Percentiles rank a stretch among this genome's conserved stretches.
These are phyloP conservation scores for Phanerochaete sordida DNA, from an alignment of 768 basidiomycete genomes.

Conservation along the genomic window DNA sequence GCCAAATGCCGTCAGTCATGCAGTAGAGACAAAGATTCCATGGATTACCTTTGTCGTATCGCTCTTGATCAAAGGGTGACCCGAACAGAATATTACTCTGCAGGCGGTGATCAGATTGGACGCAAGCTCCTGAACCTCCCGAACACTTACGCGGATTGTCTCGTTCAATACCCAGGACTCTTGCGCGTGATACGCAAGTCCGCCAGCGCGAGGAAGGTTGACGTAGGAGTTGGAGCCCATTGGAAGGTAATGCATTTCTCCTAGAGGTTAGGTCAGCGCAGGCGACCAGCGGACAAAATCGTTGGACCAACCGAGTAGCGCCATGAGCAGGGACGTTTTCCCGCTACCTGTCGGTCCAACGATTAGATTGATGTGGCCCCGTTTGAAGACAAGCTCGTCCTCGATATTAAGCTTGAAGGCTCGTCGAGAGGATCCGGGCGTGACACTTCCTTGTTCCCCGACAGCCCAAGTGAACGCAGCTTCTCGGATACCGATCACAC, in stretches of 20 bases:
- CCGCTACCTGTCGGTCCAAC: slow-evolving; percentile 24
- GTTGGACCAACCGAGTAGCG: slow-evolving; percentile 29
- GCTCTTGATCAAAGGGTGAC: slow-evolving; percentile 36
- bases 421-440: slow-evolving; percentile 35
- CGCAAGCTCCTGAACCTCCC: too few relatives aligned
- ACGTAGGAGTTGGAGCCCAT: slow-evolving; percentile 55
- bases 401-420: slow-evolving; percentile 19
- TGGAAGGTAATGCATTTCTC: slow-evolving; percentile 62
- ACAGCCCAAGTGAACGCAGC: slow-evolving; percentile 55
- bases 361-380: slow-evolving; percentile 22
- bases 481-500: slow-evolving; percentile 47
- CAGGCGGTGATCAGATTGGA: too few relatives aligned
- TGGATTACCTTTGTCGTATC: slow-evolving; percentile 42
- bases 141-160: too few relatives aligned
- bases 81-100: slow-evolving; percentile 52
- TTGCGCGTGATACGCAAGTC: slow-evolving; percentile 78
- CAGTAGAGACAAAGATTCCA: too few relatives aligned
- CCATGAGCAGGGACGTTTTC: slow-evolving; percentile 22
- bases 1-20: too few relatives aligned
- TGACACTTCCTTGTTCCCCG: slow-evolving; percentile 25
- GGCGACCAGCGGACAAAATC: too few relatives aligned
- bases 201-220: slow-evolving; percentile 62
- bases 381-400: slow-evolving; percentile 24
- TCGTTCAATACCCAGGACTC: slow-evolving; percentile 84
- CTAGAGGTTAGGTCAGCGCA: too few relatives aligned